Conservation (phyloP, 2,329 filamentous ascomycete species). For the Alternaria rosae region DNA sequence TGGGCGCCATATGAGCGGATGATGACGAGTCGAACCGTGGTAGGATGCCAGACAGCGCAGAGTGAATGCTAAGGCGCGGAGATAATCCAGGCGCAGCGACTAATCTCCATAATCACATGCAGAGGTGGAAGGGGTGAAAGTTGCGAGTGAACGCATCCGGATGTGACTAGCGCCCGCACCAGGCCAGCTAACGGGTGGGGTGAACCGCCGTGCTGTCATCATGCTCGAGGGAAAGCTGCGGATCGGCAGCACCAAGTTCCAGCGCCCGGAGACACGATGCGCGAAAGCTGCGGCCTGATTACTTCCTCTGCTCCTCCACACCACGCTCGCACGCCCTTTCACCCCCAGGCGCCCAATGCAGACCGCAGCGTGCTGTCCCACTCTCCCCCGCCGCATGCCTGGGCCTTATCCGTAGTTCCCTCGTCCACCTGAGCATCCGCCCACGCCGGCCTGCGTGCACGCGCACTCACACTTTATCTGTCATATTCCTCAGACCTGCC, state of each 20-base stretch:
- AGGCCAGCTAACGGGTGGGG: slow-evolving; percentile 14
- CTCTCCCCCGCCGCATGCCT: slow-evolving; percentile 9
- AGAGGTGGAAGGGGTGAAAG: background rate
- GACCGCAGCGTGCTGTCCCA: slow-evolving; percentile 10
- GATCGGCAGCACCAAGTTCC: slow-evolving; percentile 20
- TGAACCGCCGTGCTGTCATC: slow-evolving; percentile 17
- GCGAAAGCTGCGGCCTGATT: slow-evolving; percentile 14
- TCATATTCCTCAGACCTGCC: slow-evolving; percentile 6
- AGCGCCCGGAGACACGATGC: slow-evolving; percentile 16
- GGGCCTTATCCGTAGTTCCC: slow-evolving; percentile 12
- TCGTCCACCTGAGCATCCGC: slow-evolving; percentile 22
- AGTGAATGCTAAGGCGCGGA: slow-evolving; percentile 17
- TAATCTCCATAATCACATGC: slow-evolving; percentile 24
- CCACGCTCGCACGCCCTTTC: background rate
- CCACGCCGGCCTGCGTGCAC: slow-evolving; percentile 12
- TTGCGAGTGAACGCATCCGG: slow-evolving; percentile 16
- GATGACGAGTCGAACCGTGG: slow-evolving; percentile 8
- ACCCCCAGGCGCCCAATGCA: slow-evolving; percentile 7
- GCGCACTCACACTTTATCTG: slow-evolving; percentile 11
- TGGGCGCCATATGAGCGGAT: slow-evolving; percentile 21
- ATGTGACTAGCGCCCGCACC: slow-evolving; percentile 13
- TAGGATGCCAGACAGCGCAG: background rate
- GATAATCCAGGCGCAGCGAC: slow-evolving; percentile 1
- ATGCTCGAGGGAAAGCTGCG: slow-evolving; percentile 21
- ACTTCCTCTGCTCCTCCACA: background rate